Base-by-base conservation (phyloP, 1,139 yeast species). In the Ogataea hybrid region DNA sequence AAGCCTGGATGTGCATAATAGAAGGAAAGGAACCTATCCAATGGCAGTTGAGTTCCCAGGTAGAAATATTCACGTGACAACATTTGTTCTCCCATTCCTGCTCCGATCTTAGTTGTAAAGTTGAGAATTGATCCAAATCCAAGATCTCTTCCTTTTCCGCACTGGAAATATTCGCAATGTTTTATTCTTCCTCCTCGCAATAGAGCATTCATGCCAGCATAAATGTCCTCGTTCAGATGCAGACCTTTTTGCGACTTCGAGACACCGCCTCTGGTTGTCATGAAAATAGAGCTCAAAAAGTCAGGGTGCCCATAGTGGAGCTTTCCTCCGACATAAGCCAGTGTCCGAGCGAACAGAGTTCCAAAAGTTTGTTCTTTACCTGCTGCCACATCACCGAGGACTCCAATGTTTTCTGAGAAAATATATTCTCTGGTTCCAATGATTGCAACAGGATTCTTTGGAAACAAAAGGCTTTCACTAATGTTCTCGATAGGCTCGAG, bases 41-140 rank as follows among this genome's bases (percentile, higher is more conserved):
- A 56, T 1, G 79, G 78, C 21, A 75, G 56, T 34, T 68, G 74
- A 1, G 76, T 63, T 5, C 79, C 73, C 29, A 75, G 54, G 44
- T 73, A 73, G 49, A 69, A 75, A 51, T 74, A 76, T 47, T 75
- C 81, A 43, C 80, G 59, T 0, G 79, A 73, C 9, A 75, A 63
- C 64, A 73, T 70, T 50, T 75, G 81, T 51, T 75, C 81, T 4
- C 79, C 79, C 80, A 75, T 75, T 5, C 81, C 81, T 8, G 80
- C 75, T 1, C 81, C 81, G 48, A 75, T 75, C 46, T 75, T 75
- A 9, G 79, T 73, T 6, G 78, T 74, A 54, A 75, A 75, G 48
- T 74, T 75, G 48, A 73, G 61, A 41, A 75, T 75, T 0, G 79
- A 73, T 0, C 76, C 73, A 57, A 75, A 75, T 0, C 81, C 80